A percentile compares a stretch with the other conserved stretches of the same genome.
These are phyloP conservation scores for Balamuthia mandrillaris DNA, from an alignment of 208 protist species.

Conservation along the genomic window DNA sequence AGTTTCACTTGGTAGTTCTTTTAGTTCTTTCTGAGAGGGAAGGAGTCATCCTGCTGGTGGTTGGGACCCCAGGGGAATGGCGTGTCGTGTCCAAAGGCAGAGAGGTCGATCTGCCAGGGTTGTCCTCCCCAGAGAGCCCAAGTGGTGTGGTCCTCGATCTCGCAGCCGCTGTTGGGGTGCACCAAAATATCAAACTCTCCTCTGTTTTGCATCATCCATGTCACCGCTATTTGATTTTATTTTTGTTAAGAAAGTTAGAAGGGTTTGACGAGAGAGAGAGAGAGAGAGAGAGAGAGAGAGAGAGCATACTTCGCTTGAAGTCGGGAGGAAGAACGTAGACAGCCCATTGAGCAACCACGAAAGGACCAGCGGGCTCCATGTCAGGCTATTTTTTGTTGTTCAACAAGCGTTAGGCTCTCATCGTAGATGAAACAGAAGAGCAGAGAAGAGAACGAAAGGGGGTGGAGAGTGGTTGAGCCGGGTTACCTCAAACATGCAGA, in stretches of 20 bases:
- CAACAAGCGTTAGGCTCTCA: no score
- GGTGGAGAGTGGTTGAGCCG: not conserved
- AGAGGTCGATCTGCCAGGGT: not conserved
- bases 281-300: no score
- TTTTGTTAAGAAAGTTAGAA: not conserved
- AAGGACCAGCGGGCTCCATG: not conserved
- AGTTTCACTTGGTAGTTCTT: no score
- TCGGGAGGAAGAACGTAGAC: not conserved
- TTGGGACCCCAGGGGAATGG: not conserved
- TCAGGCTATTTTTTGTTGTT: no score
- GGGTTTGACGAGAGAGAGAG: no score
- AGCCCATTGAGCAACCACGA: not conserved
- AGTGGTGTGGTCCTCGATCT: not conserved
- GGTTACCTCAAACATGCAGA: not conserved
- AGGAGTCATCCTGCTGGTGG: no score
- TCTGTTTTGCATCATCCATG: not conserved
- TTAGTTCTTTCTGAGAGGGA: no score
- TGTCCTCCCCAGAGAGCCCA: not conserved
- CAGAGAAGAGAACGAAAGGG: not conserved
- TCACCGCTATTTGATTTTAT: not conserved
- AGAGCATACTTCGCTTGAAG: not conserved
- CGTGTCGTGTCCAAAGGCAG: not conserved
- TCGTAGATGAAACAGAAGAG: no score
- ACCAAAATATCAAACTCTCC: not conserved
- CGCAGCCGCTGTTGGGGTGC: not conserved